Base-by-base conservation (phyloP, 2,329 filamentous ascomycete genomes). In the Tolypocladium amazonense region DNA sequence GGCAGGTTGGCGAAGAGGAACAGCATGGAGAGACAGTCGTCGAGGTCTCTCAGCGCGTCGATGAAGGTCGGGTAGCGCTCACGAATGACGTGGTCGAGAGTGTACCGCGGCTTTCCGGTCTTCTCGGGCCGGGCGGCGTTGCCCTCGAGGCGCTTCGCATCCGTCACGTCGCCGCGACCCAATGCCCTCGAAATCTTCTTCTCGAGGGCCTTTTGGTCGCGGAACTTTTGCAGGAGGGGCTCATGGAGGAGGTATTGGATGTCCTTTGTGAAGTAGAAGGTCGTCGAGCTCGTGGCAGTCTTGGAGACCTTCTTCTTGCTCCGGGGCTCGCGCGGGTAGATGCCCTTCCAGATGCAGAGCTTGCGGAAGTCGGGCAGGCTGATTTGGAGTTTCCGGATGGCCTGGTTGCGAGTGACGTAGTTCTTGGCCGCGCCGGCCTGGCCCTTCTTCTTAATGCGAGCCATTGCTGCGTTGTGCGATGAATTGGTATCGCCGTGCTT, bases 281-380 rank as follows among this genome's bases (percentile, higher is more conserved):
- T 99, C 35, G 93, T 97, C 59, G 89, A 92, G 62, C 88, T 87
- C 41, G 90, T 96, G 33, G 92, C 86, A 62, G 90, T 91, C 76
- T 95, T 96, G 72, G 89, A 90, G 50, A 90, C 94, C 84, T 97
- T 97, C 81, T 96, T 97, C 81, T 92, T 93, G 80, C 89, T 96
- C 71, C 94, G 86, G 64, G 94, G 94, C 80, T 99, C 94, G 70
- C 94, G 89, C 65, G 94, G 94, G 77, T 97, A 99, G 74, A 99
- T 97, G 69, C 92, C 94, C 81, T 97, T 97, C 88, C 96, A 99
- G 75, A 99, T 99, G 79, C 94, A 99, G 73, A 99, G 83, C 78
- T 96, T 89, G 77, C 94, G 88, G 79, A 99, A 99, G 78, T 99
- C 94, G 66, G 92, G 92, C 60, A 99, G 85, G 70, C 90, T 96